Evolutionary conservation across 1,139 yeast species (phyloP), one percentile per base, ranked within the genome.

Genomic region (Chernovozyma aurita): DNA sequence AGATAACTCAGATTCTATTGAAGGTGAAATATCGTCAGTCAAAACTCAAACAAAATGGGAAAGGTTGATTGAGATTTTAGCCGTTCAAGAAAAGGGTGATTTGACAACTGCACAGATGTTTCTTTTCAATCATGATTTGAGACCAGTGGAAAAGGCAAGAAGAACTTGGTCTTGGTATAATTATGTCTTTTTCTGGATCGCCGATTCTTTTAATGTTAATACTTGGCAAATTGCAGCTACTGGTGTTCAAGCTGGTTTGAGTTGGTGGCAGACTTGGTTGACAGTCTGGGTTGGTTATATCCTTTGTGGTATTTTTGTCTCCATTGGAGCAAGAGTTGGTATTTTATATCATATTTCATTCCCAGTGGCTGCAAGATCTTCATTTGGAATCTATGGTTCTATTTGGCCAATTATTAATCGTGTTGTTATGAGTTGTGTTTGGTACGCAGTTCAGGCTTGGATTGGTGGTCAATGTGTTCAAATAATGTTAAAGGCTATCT

Each of bases 171-270:
- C 76, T 22, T 85, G 95, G 94, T 80, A 70, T 57, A 84, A 85
- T 53, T 86, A 65, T 53, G 80, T 81, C 8, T 80, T 76, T 43
- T 85, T 85, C 50, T 86, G 95, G 95, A 60, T 85, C 39, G 88
- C 95, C 1, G 95, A 85, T 54, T 78, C 94, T 18, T 84, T 87
- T 63, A 86, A 86, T 57, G 80, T 87, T 49, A 85, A 84, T 53
- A 85, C 95, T 9, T 86, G 94, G 90, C 90, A 85, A 63, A 85
- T 87, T 50, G 95, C 95, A 5, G 80, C 92, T 3, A 82, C 94
- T 1, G 94, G 95, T 45, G 65, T 69, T 21, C 81, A 82, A 41
- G 72, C 75, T 29, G 92, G 92, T 6, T 64, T 86, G 61, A 76
- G 80, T 14, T 85, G 95, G 95, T 86, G 95, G 94, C 88, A 80